A percentile compares a stretch with the other conserved stretches of the same genome.
These are phyloP conservation scores for Malus hybrid DNA, from an alignment of 331 rosid species.

Conservation along the genomic window DNA sequence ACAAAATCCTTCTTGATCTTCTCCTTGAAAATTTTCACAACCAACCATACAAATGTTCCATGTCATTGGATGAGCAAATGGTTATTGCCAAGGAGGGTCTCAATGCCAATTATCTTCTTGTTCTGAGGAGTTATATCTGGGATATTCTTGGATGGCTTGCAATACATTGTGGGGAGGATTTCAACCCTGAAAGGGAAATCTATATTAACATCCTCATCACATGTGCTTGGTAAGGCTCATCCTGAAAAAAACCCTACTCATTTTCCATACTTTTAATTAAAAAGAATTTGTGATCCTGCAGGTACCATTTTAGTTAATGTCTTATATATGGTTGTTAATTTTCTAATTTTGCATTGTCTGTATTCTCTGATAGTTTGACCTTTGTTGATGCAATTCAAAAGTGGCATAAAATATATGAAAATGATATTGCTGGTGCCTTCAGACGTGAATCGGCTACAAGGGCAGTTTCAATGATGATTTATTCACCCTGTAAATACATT, in stretches of 20 bases:
- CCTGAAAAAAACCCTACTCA: background rate
- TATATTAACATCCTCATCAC: slow-evolving; percentile 45
- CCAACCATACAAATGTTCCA: slow-evolving; percentile 15
- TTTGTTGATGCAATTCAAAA: slow-evolving; percentile 44
- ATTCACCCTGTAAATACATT: slow-evolving; percentile 71
- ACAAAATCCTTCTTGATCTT: slow-evolving; percentile 63
- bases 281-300: too few relatives aligned
- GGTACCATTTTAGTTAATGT: background rate
- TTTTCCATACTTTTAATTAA: background rate
- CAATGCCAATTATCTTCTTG: slow-evolving; percentile 34
- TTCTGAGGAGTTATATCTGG: slow-evolving; percentile 59
- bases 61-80: slow-evolving; percentile 56
- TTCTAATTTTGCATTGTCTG: slow-evolving; percentile 9
- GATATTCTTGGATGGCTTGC: slow-evolving; percentile 88
- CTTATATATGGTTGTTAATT: slow-evolving; percentile 3
- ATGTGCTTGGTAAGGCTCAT: slow-evolving; percentile 60
- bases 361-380: slow-evolving; percentile 38
- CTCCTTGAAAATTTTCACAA: slow-evolving; percentile 43
- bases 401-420: slow-evolving; percentile 46
- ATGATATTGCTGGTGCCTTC: slow-evolving; percentile 38
- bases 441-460: slow-evolving; percentile 57
- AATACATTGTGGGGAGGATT: slow-evolving; percentile 52
- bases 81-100: slow-evolving; percentile 41
- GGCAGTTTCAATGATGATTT: slow-evolving; percentile 78
- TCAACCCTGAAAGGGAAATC: slow-evolving; percentile 35